Conservation (phyloP, 345 rosid species). For the Orychophragmus violaceus region DNA sequence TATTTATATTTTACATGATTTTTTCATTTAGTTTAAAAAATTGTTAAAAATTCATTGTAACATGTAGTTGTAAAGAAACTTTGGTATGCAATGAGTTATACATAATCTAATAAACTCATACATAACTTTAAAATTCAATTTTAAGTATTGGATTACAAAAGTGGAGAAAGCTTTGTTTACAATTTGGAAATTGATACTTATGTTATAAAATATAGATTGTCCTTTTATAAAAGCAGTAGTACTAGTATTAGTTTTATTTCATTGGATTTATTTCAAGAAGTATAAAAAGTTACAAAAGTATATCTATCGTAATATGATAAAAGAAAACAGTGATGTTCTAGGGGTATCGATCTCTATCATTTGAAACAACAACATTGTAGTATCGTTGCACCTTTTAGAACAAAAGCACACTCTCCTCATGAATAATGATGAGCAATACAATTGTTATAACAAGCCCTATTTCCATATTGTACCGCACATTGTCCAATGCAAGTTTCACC, state of each 20-base stretch:
- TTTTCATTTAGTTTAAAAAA: no score
- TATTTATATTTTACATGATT: no score
- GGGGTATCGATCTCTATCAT: not conserved
- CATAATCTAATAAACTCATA: no score
- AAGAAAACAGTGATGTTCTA: not conserved
- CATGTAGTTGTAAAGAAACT: no score
- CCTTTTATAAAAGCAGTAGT: not conserved
- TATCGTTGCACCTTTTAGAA: not conserved
- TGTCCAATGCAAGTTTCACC: not conserved
- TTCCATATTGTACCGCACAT: not conserved
- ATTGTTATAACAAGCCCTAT: not conserved
- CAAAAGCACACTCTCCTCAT: not conserved
- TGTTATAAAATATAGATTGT: not conserved
- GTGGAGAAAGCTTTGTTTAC: no score
- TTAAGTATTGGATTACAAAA: no score
- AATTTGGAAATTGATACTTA: no score
- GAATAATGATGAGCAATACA: not conserved
- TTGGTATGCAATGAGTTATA: no score
- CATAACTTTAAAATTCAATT: no score
- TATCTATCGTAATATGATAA: no score
- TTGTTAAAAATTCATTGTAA: no score
- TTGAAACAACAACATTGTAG: not conserved
- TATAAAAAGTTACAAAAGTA: no score
- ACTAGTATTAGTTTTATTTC: not conserved
- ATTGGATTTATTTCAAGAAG: not conserved